Evolutionary conservation across 345 rosid species (phyloP), one percentile per base, ranked within the genome.

Genomic region (Linum tenue): DNA sequence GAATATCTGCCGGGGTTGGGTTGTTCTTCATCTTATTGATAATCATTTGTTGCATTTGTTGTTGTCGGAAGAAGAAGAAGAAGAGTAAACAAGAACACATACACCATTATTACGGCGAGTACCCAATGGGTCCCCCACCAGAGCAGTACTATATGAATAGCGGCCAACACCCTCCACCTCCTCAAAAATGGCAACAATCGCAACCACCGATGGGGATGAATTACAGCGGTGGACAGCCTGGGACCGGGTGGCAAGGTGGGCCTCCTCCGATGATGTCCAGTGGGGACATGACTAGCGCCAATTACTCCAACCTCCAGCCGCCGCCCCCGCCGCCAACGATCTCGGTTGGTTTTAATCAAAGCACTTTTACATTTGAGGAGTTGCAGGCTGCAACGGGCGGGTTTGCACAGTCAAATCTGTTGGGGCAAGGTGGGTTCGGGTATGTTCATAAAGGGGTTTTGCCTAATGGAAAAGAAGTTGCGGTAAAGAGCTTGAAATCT

Each of bases 381-480:
- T 37, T 57, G 37, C 10, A 4, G 60, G 37, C 60, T 1, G 60
- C 60, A 5, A 57, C 60, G 1, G 60, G 60, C 16, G 60, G 60
- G 37, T 57, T 57, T 57, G 5, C 60, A n/a, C 60, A 57, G 37
- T 31, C 36, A 12, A 57, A 57, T 9, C 60, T 57, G 37, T 5
- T 57, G 12, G 60, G 60, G 22, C 60, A 57, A 57, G 60, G 60
- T 8, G 60, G 60, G 60, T 57, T 57, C 37, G 60, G 60, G 60
- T 57, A 57, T 37, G 60, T 57, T 2, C 60, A 57, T 37, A 57
- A 57, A 37, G 60, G 60, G 37, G 60, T 57, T 31, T 57, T 57
- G 60, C 60, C 60, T 10, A 57, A 57, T 17, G 60, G 60, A 37
- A 57, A 57, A 37, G 60, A 57, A 37, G 60, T 57, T 1, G 60